phyloP scores from a whole-genome alignment of 1,284 basidiomycete species.

The Trichosporon inkin region DNA sequence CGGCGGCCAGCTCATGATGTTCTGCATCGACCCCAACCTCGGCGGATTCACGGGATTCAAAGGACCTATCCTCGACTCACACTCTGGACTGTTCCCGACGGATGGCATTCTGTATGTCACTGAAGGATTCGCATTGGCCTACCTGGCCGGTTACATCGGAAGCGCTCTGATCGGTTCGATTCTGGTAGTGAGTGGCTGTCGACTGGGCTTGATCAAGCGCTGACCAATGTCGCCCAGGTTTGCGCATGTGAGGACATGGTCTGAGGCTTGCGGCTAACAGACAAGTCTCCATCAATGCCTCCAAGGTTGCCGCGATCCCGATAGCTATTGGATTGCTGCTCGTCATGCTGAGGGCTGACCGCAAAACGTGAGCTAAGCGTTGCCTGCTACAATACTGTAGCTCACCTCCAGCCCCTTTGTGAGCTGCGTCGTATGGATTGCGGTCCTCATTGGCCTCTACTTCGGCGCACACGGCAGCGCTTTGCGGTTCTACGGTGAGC shows the following conservation, averaged over 20 bases:
- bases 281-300: constrained; percentile 45
- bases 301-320: constrained; percentile 47
- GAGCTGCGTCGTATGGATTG: constrained; percentile 44
- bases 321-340: constrained; percentile 46
- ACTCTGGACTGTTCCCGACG: background rate
- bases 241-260: constrained; percentile 26
- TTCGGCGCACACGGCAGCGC: constrained; percentile 50
- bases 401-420: constrained; percentile 38
- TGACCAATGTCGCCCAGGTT: constrained; percentile 23
- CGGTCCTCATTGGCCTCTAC: constrained; percentile 49
- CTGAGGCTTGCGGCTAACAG: background rate
- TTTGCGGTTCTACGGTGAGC: constrained; percentile 45
- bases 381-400: background rate
- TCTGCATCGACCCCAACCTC: constrained; percentile 50
- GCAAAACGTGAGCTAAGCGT: constrained; percentile 39
- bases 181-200: constrained; percentile 42
- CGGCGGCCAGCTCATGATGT: constrained; percentile 44
- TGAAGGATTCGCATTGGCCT: constrained; percentile 30
- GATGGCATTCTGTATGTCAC: background rate
- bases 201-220: background rate
- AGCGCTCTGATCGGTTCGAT: constrained; percentile 43
- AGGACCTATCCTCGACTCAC: constrained; percentile 33
- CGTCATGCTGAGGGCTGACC: constrained; percentile 43
- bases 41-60: constrained; percentile 47
- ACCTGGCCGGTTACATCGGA: constrained; percentile 46